Evolutionary conservation across 768 basidiomycete genomes (phyloP).

Genomic region (Gloeopeniophorella convolvens): DNA sequence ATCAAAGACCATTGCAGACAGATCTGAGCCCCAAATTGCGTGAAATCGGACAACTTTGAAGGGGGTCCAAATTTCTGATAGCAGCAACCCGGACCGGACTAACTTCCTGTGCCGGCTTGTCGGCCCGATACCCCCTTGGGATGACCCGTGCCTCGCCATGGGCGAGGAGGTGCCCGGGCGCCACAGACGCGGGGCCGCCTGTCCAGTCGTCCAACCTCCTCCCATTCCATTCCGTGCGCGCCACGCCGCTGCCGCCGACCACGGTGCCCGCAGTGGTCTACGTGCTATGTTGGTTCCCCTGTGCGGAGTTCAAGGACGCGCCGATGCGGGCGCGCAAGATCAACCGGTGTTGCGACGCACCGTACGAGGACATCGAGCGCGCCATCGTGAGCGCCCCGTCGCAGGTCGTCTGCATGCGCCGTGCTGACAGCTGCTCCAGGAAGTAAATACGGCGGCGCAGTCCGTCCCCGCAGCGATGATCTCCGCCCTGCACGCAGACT

Average conservation of each 20-base stretch:
- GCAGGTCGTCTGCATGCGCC: too few species aligned
- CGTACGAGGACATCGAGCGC: constrained; percentile 22
- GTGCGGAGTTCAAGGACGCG: constrained; percentile 24
- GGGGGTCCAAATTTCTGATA: too few species aligned
- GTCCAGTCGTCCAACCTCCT: constrained; percentile 40
- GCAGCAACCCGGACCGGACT: too few species aligned
- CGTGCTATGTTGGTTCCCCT: constrained; percentile 27
- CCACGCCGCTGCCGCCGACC: too few species aligned
- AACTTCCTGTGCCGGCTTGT: too few species aligned
- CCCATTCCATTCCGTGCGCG: constrained; percentile 24
- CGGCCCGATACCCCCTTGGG: too few species aligned
- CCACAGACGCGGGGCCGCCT: constrained; percentile 37
- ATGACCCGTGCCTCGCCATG: constrained; percentile 40
- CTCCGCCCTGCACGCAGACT: background rate
- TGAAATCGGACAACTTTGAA: too few species aligned
- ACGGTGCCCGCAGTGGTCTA: constrained; percentile 25
- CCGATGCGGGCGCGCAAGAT: constrained; percentile 15
- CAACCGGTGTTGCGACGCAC: constrained; percentile 19
- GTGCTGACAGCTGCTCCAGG: too few species aligned
- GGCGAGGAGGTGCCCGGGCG: constrained; percentile 35
- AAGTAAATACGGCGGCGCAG: background rate
- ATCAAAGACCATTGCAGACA: too few species aligned
- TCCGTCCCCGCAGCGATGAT: constrained; percentile 7
- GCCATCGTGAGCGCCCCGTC: constrained; percentile 24
- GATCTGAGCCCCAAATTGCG: too few species aligned